Evolutionary conservation across 2,329 filamentous ascomycete genomes (phyloP).

Genomic region (Teratosphaeria pseudoeucalypti): DNA sequence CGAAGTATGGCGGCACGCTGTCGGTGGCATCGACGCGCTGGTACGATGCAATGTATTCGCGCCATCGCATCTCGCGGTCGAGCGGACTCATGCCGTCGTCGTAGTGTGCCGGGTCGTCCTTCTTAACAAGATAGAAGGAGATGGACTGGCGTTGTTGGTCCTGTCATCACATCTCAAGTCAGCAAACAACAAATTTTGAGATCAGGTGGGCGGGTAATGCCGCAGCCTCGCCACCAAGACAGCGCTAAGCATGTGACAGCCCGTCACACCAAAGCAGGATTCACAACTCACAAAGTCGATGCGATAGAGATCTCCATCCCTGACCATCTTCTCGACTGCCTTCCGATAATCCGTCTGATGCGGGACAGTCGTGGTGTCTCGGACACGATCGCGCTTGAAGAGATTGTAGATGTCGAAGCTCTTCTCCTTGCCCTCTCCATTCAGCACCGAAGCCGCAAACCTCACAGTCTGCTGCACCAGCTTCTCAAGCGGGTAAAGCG

Average conservation of each 20-base stretch:
- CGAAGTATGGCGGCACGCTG: slow-evolving; percentile 26
- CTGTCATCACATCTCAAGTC: slow-evolving; percentile 27
- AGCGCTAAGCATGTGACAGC: not conserved
- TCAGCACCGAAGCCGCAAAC: slow-evolving; percentile 73
- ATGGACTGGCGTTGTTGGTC: slow-evolving; percentile 59
- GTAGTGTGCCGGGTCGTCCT: slow-evolving; percentile 63
- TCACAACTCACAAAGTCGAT: slow-evolving; percentile 70
- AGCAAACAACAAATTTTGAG: slow-evolving; percentile 17
- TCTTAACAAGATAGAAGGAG: slow-evolving; percentile 73
- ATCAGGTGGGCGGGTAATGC: not conserved
- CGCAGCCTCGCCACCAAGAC: not conserved
- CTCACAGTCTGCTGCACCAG: slow-evolving; percentile 72
- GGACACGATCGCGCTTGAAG: slow-evolving; percentile 71
- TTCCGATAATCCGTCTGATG: slow-evolving; percentile 84
- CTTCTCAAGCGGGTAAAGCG: slow-evolving; percentile 85
- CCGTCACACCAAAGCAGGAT: not conserved
- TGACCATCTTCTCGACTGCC: slow-evolving; percentile 83
- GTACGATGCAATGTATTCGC: slow-evolving; percentile 90
- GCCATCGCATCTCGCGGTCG: slow-evolving; percentile 56
- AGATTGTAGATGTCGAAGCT: slow-evolving; percentile 81
- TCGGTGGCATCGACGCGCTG: slow-evolving; percentile 76
- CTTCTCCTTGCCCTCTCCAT: slow-evolving; percentile 79
- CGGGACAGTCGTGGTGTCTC: slow-evolving; percentile 78
- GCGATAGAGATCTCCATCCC: slow-evolving; percentile 84
- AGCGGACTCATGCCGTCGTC: slow-evolving; percentile 55